Conservation (phyloP, 768 basidiomycete species). For the Suillus fuscotomentosus region DNA sequence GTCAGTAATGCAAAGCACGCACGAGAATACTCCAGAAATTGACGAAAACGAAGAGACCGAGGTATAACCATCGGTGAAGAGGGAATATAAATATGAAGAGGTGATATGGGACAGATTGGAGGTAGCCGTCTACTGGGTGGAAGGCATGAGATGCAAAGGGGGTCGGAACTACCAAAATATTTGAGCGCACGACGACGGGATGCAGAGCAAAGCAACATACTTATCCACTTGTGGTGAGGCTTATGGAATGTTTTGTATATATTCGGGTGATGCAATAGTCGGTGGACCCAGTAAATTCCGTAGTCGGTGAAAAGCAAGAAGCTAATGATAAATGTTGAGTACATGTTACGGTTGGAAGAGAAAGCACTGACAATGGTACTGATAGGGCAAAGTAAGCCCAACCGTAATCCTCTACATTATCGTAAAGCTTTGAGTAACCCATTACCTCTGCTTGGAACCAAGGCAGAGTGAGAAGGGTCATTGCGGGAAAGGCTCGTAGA, state of each 20-base stretch:
- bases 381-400: constrained; percentile 70
- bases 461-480: constrained; percentile 84
- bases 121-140: constrained; percentile 93
- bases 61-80: constrained; percentile 79
- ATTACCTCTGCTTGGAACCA: constrained; percentile 93
- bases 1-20: constrained; percentile 25
- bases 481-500: constrained; percentile 75
- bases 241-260: constrained; percentile 94
- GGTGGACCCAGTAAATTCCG: constrained; percentile 95
- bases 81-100: constrained; percentile 90
- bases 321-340: constrained; percentile 29
- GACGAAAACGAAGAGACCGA: constrained; percentile 85
- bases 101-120: constrained; percentile 95
- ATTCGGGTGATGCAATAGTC: constrained; percentile 78
- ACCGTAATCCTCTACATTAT: constrained; percentile 77
- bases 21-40: constrained; percentile 95
- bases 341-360: neutral
- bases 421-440: constrained; percentile 80
- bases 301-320: constrained; percentile 91
- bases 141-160: constrained; percentile 98
- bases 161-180: constrained; percentile 70
- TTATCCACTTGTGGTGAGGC: constrained; percentile 98
- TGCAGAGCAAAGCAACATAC: constrained; percentile 46
- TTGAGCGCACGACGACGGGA: constrained; percentile 9
- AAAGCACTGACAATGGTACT: constrained; percentile 56